Base-by-base conservation (phyloP, 106 monocot species). In the Amphibolis antarctica region DNA sequence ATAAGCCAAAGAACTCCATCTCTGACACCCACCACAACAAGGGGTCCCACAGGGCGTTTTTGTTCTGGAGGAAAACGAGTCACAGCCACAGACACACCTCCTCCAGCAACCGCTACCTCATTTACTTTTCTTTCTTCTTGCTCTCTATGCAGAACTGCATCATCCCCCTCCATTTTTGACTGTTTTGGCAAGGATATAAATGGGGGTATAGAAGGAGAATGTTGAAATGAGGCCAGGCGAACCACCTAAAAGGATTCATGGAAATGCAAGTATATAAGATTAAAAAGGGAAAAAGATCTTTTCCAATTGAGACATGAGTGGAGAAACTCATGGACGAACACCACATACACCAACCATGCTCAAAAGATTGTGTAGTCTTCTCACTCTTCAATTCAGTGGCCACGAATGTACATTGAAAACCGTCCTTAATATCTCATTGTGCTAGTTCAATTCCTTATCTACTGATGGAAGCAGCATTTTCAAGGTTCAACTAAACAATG, bases 51-150 rank as follows among this genome's bases (percentile, higher is more conserved):
- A 52, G 96, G 96, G 28, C 96, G 83, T 70, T 82, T 96, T 78
- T 96, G 96, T 54, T 96, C 96, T 28, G 74, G 78, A 78, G 96
- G 96, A 53, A 96, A 96, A 27, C 90, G 86, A 60, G 96, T 90
- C 29, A 96, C 84, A 65, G 86, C 96, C 19, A 96, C 96, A 65
- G 89, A 84, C 42, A 96, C 84, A 14, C 96, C 96, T 73, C 96
- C 90, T 66, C 96, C 96, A 50, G 96, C 96, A 76, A 96, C 90
- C 69, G 90, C 90, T 59, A 90, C 96, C 74, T 96, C 96, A 80
- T 60, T 79, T 42, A 47, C 60, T 78, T 74, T 89, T 67, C 84
- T 90, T 66, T 80, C 86, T 58, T 90, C 89, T 60, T 44, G 59
- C 44, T 86, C 86, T 75, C 72, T 80, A 36, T 73, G 75, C 24